Evolutionary conservation across 495 filamentous ascomycete species (phyloP).

Genomic region (Terfezia claveryi): DNA sequence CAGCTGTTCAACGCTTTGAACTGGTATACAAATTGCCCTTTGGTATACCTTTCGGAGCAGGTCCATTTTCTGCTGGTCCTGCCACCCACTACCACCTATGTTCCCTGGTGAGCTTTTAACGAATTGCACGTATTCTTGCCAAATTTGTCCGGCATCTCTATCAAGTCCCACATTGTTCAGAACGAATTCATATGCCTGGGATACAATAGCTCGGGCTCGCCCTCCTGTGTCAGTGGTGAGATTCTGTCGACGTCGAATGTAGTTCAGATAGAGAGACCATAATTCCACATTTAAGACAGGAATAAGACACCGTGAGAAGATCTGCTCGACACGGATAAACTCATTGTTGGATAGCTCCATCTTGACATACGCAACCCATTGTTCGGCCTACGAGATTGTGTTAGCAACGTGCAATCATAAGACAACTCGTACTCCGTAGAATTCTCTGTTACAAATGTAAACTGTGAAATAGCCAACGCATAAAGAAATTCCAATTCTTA

Average conservation of each 20-base stretch:
- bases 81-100: slow-evolving; percentile 69
- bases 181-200: slow-evolving; percentile 73
- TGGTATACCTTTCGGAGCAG: slow-evolving; percentile 75
- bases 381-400: slow-evolving; percentile 42
- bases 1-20: slow-evolving; percentile 49
- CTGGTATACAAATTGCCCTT: slow-evolving; percentile 64
- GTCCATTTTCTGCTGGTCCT: slow-evolving; percentile 97
- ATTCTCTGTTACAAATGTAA: no score
- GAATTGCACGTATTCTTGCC: slow-evolving; percentile 84
- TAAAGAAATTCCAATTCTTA: slow-evolving; percentile 28
- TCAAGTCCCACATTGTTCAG: slow-evolving; percentile 78
- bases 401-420: not conserved
- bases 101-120: slow-evolving; percentile 65
- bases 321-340: slow-evolving; percentile 48
- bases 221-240: slow-evolving; percentile 58
- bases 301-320: slow-evolving; percentile 55
- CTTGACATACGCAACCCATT: slow-evolving; percentile 65
- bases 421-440: no score
- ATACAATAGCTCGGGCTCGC: slow-evolving; percentile 49
- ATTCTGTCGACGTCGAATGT: slow-evolving; percentile 76
- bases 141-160: slow-evolving; percentile 72
- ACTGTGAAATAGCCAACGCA: not conserved
- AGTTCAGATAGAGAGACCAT: slow-evolving; percentile 87
- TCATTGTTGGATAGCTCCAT: slow-evolving; percentile 76
- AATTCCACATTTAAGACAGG: slow-evolving; percentile 56